Base-by-base conservation (phyloP, 1,284 basidiomycete species). In the Xanthoconium separans region DNA sequence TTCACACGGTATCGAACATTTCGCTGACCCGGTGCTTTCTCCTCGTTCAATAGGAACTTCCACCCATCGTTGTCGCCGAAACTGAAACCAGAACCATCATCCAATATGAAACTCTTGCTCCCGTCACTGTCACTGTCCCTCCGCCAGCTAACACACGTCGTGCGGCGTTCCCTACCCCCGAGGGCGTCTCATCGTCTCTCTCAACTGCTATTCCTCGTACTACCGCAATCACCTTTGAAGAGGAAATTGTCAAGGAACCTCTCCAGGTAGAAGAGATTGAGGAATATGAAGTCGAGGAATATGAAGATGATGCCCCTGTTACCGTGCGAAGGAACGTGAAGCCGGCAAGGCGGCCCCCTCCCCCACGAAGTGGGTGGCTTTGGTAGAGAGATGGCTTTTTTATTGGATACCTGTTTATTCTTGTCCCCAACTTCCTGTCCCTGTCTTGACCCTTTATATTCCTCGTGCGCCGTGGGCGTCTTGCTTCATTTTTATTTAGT, bases 81-180 rank as follows among this genome's bases (percentile, higher is more conserved):
- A 81, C 81, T 56, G 78, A 85, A 74, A 85, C 80, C 63, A 80
- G 77, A 74, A 86, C 81, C 50, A 74, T 89, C 61, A 78, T 85
- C 50, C 73, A 79, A 67, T 78, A 79, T 51, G 80, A 85, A 70
- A 87, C 84, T 40, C 70, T 75, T 41, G 72, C 76, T 37, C 65
- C 75, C 40, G 73, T 82, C 60, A 74, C 75, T 47, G 78, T 86
- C 62, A 82, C 81, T 51, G 79, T 87, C 58, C 88, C 87, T 53
- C 80, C 85, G 27, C 89, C 89, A 56, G 85, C 88, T 63, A 87
- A 83, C 66, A 91, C 89, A 47, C 87, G 88, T 58, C 79, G 81
- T 61, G 89, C 84, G 56, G 84, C 87, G 33, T 80, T 80, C 58
- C 89, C 89, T 36, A 80, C 81, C 30, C 89, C 90, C 8, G 81